Evolutionary conservation across 106 monocot genomes (phyloP).

Genomic region (Allium sativum): DNA sequence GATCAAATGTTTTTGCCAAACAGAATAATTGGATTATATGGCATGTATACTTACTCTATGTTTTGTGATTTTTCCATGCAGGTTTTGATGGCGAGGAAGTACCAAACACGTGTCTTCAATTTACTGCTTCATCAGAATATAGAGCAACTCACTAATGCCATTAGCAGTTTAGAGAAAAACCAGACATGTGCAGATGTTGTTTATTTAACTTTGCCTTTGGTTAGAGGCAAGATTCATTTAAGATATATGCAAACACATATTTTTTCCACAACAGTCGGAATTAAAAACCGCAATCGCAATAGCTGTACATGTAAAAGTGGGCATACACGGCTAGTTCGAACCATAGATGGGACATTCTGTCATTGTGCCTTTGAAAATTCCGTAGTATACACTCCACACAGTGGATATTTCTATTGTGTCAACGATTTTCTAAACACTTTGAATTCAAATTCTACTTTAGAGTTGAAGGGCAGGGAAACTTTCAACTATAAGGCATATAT

Average conservation of each 20-base stretch:
- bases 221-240: constrained; percentile 40
- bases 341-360: constrained; percentile 19
- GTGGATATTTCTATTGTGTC: constrained; percentile 27
- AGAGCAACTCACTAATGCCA: constrained; percentile 8
- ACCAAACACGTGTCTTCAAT: constrained; percentile 34
- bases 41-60: no score
- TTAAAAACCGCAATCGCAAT: not conserved
- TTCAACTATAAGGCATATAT: constrained; percentile 39
- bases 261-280: constrained; percentile 5
- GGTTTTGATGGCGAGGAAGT: constrained; percentile 37
- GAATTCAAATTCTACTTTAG: constrained; percentile 29
- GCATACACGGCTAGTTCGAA: constrained; percentile 11
- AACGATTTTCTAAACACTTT: constrained; percentile 27
- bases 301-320: constrained; percentile 12
- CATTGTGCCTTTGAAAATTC: constrained; percentile 44
- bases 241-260: constrained; percentile 17
- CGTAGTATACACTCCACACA: constrained; percentile 57
- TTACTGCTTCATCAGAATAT: constrained; percentile 31
- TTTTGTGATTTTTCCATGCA: constrained; percentile 3
- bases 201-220: constrained; percentile 46
- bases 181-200: constrained; percentile 13
- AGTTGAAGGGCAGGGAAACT: constrained; percentile 18
- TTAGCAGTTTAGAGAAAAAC: constrained; percentile 9
- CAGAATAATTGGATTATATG: no score
- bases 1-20: no score